Base-by-base conservation (phyloP, 768 basidiomycete species). In the Auriscalpium microsporum region DNA sequence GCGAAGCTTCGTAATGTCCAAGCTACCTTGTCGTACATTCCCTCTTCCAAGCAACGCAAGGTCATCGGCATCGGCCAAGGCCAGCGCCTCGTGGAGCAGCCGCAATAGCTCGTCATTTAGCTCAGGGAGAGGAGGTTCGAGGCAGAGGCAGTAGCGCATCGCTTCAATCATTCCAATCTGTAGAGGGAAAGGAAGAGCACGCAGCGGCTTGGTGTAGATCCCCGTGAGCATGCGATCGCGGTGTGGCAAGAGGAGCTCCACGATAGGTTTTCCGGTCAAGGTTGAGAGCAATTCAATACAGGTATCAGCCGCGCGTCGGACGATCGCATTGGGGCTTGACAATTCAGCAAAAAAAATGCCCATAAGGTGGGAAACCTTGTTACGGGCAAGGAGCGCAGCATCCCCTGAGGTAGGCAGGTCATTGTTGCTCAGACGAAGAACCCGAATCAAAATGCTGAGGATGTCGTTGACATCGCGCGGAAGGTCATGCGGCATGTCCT, bases 141-240 rank as follows among this genome's bases (percentile, higher is more conserved):
- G 74, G 55, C 82, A 87, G 58, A 99, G 82, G 67, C 92, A 91
- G 68, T 94, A 99, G 10, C 94, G 88, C 57, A 98, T 84, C 16
- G 93, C 93, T 64, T 98, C 96, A 56, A 98, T 93, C 80, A 97
- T 94, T 34, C 94, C 96, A 55, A 98, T 96, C 68, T 98, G 96
- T 64, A 92, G 91, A 14, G 87, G 78, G 67, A 97, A 94, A 1
- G 94, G 94, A 23, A 99, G 78, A 0, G 96, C 96, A 52, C 96
- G 79, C 17, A 99, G 78, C 11, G 96, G 96, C 66, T 98, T 97
- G n/a, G 89, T 90, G 72, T 88, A 98, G 61, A 99, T 94, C 2
- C 87, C 82, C 16, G 82, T 81, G 40, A 98, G 76, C 72, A 98
- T 85, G 34, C 92, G 84, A 59, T 94, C 91, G 48, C 92, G 86